phyloP scores from a whole-genome alignment of 768 basidiomycete genomes.

The Scleroderma citrinum region DNA sequence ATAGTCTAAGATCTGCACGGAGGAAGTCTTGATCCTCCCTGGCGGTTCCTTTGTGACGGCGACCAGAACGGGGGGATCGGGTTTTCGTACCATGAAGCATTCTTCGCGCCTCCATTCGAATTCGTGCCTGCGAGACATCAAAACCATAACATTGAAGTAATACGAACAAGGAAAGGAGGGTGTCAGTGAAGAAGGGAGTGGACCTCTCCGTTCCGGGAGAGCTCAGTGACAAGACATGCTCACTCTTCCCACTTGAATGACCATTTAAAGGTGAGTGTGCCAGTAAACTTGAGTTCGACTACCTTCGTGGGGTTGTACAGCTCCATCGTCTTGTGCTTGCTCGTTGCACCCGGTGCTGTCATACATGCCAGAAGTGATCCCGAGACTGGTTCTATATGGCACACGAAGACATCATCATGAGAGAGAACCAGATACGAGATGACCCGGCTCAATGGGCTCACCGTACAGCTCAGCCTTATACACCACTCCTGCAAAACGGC shows the following conservation, averaged over 20 bases:
- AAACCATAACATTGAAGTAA: too few relatives aligned
- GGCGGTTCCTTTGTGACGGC: conserved; percentile 74
- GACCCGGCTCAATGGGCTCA: too few relatives aligned
- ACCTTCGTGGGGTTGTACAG: conserved; percentile 66
- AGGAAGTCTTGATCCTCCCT: conserved; percentile 55
- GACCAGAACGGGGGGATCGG: conserved; percentile 81
- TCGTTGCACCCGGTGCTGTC: conserved; percentile 54
- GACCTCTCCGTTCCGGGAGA: too few relatives aligned
- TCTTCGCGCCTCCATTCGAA: conserved; percentile 86
- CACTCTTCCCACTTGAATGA: conserved; percentile 79
- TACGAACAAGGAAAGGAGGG: not conserved
- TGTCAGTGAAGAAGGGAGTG: not conserved
- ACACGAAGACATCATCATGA: not conserved
- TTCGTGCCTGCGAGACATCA: conserved; percentile 69
- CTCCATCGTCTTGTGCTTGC: conserved; percentile 70
- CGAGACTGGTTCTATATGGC: conserved; percentile 59
- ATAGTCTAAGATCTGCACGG: conserved; percentile 78
- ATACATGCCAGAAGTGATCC: conserved; percentile 67
- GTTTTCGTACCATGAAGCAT: conserved; percentile 78
- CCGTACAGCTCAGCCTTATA: conserved; percentile 69
- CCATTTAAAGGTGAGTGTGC: conserved; percentile 73
- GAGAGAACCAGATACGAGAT: too few relatives aligned
- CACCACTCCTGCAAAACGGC: conserved; percentile 44
- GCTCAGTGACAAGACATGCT: conserved; percentile 30
- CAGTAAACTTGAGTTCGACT: conserved; percentile 70